Percentiles rank a stretch among this genome's conserved stretches.
Evolutionary conservation across 441 rosid genomes (phyloP).

Genomic region (Gossypium lobatum): DNA sequence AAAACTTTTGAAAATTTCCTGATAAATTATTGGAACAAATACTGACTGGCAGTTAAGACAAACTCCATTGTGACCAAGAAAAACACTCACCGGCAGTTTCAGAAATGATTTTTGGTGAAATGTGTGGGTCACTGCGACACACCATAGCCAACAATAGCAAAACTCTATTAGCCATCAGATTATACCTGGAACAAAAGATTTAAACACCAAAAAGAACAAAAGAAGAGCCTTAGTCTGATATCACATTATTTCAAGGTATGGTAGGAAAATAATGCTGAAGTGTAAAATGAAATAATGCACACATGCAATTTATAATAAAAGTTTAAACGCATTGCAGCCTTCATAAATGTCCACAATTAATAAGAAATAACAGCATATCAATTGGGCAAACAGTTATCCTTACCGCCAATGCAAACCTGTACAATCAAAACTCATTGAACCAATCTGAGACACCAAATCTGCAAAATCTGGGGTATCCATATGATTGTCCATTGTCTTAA

Average conservation of each 20-base stretch:
- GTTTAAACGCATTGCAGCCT: background rate
- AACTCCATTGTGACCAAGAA: slow-evolving; percentile 16
- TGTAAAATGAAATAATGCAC: background rate
- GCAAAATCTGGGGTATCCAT: slow-evolving; percentile 65
- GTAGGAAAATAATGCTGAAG: slow-evolving; percentile 11
- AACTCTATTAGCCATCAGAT: slow-evolving; percentile 98
- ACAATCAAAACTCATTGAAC: slow-evolving; percentile 91
- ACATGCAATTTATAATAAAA: slow-evolving; percentile 8
- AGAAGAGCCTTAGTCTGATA: slow-evolving; percentile 1
- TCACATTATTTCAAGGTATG: slow-evolving; percentile 11
- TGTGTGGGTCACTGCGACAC: slow-evolving; percentile 61
- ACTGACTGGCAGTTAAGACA: slow-evolving; percentile 14
- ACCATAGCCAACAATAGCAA: slow-evolving; percentile 93
- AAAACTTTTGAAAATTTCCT: slow-evolving; percentile 2
- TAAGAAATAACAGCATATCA: slow-evolving; percentile 14
- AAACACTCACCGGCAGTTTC: slow-evolving; percentile 82
- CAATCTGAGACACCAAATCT: slow-evolving; percentile 80
- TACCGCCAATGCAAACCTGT: slow-evolving; percentile 97
- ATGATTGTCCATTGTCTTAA: slow-evolving; percentile 55
- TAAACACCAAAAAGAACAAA: background rate
- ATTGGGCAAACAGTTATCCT: slow-evolving; percentile 17
- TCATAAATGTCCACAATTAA: background rate
- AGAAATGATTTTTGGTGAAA: slow-evolving; percentile 68
- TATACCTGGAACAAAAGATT: slow-evolving; percentile 54
- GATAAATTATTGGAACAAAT: slow-evolving; percentile 10